A percentile compares a stretch with the other conserved stretches of the same genome.
phyloP scores from a whole-genome alignment of 345 rosid species.

The Salix brachista region DNA sequence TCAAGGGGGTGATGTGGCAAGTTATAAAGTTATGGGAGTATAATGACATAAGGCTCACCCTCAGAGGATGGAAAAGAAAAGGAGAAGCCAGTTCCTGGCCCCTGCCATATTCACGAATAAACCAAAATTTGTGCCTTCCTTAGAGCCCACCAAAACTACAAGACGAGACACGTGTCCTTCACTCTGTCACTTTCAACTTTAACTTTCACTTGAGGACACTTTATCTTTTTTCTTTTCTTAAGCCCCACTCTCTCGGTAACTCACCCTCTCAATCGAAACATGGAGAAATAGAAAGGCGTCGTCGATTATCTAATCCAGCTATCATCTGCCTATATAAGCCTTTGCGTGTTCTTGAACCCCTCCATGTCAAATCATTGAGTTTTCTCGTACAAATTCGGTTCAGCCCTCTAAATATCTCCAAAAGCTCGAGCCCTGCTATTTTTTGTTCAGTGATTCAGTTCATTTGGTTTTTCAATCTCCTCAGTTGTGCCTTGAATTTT shows the following conservation, averaged over 20 bases:
- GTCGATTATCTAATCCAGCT: not conserved
- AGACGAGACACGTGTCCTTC: not conserved
- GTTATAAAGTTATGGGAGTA: too few species aligned
- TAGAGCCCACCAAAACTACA: not conserved
- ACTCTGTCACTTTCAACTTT: not conserved
- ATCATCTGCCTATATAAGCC: not conserved
- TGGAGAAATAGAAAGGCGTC: too few species aligned
- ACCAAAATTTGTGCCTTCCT: not conserved
- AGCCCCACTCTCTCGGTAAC: not conserved
- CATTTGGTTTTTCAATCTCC: not conserved
- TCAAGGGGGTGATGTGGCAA: too few species aligned
- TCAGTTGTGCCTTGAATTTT: not conserved
- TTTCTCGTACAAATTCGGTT: not conserved
- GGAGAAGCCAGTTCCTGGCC: slow-evolving; percentile 5
- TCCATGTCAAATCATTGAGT: slow-evolving; percentile 6
- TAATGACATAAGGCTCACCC: too few species aligned
- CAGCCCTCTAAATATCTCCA: too few species aligned
- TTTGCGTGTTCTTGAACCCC: too few species aligned
- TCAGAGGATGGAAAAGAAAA: not conserved
- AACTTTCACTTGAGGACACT: not conserved
- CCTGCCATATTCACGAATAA: not conserved
- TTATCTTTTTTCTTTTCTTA: not conserved
- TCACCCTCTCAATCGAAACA: not conserved
- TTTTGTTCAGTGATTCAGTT: not conserved
- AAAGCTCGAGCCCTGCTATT: too few species aligned